Evolutionary conservation across 495 filamentous ascomycete species (phyloP), one percentile per base, ranked within the genome.

Genomic region (Xylaria nigripes): DNA sequence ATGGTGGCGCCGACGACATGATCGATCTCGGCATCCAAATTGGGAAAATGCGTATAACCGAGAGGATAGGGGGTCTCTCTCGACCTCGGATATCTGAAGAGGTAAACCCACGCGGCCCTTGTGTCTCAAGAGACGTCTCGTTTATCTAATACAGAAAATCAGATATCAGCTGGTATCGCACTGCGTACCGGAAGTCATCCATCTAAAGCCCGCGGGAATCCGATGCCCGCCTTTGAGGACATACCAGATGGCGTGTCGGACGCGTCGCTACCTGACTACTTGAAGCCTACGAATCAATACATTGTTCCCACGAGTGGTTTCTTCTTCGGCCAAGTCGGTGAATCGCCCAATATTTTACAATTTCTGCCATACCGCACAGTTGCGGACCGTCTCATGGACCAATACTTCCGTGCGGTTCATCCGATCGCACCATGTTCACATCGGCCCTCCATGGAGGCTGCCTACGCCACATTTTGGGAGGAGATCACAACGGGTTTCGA

Each of bases 31-130:
- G 86, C 5, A 76, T 89, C 43, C 75, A 76, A 54, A 71, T 89
- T 50, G 86, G 86, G 7, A 83, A 77, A 54, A 80, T 87, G 76
- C 76, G 84, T 48, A 81, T 90, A 32, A 86, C 81, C 0, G 86
- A 89, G 61, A 76, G 85, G 18, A 81, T 89, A 59, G 86, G 86
- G 12, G 73, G 76, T 1, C 65, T 81, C 45, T 78, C 73, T 43
- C 67, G 75, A 50, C 76, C 85, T 15, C 77, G 82, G 54, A 77
- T 89, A 53, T 72, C 77, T 2, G 82, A 86, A 68, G 85, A 88
- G 75, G 79, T 86, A 70, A 63, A 69, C 5, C 29, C 1, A 44
- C 21, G 36, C 15, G 57, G 21, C 21, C 42, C 16, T 47, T 23
- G 36, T 32, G 19, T 23, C 32, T 19, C 12, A 18, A 23, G 63